Conservation (phyloP, 352 stramenopile genomes). For the Phytophthora syringae region DNA sequence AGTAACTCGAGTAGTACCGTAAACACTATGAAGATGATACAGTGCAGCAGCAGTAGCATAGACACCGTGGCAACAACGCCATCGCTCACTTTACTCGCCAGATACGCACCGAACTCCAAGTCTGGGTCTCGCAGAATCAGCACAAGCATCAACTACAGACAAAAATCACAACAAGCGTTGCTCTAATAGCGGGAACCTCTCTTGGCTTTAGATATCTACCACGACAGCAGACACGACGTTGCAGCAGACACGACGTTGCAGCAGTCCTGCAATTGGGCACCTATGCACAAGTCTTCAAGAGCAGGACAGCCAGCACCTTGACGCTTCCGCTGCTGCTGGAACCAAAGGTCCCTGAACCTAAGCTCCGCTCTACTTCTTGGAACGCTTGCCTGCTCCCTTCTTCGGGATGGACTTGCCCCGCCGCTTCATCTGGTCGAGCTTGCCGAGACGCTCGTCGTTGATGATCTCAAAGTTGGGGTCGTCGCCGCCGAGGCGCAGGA, state of each 20-base stretch:
- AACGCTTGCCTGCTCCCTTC: slow-evolving; percentile 89
- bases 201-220: slow-evolving; percentile 28
- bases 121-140: background rate
- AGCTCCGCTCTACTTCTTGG: slow-evolving; percentile 80
- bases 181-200: slow-evolving; percentile 16
- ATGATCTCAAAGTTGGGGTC: slow-evolving; percentile 88
- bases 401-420: slow-evolving; percentile 87
- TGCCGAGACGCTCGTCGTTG: slow-evolving; percentile 78
- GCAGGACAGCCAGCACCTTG: background rate
- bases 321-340: slow-evolving; percentile 10
- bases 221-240: background rate
- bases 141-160: background rate
- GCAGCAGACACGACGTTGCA: background rate
- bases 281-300: background rate
- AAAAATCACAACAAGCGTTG: background rate
- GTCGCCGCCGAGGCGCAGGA: slow-evolving; percentile 75
- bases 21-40: background rate
- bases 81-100: no score
- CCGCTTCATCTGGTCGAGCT: slow-evolving; percentile 88
- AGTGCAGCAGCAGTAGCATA: background rate
- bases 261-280: background rate
- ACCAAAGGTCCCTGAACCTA: slow-evolving; percentile 16
- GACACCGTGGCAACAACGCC: no score
- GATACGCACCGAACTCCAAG: background rate
- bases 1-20: slow-evolving; percentile 9